Evolutionary conservation across 352 stramenopile genomes (phyloP).

Genomic region (Pythium aristosporum): DNA sequence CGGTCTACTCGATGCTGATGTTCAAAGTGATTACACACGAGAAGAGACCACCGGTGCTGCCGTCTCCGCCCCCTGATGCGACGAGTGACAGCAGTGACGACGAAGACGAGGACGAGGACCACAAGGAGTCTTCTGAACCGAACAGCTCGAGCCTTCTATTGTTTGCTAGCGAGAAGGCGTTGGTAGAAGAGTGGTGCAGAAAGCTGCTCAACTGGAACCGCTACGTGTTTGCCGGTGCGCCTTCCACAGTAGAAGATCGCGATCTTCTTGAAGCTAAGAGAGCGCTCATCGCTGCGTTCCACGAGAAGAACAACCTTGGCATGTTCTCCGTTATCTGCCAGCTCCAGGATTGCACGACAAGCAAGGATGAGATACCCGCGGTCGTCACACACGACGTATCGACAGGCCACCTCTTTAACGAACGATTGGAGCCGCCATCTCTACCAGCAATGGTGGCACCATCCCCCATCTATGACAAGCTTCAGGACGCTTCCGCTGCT

Average conservation of each 20-base stretch:
- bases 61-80: neutral
- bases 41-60: conserved; percentile 8
- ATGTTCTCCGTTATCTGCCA: conserved; percentile 24
- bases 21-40: conserved; percentile 52
- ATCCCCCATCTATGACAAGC: neutral
- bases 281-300: conserved; percentile 39
- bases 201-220: conserved; percentile 76
- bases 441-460: neutral
- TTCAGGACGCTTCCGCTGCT: neutral
- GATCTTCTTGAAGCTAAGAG: conserved; percentile 27
- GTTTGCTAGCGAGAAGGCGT: conserved; percentile 48
- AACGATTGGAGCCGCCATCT: neutral
- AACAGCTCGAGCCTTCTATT: conserved; percentile 31
- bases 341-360: conserved; percentile 14
- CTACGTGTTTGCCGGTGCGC: conserved; percentile 45
- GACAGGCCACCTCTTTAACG: neutral
- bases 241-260: conserved; percentile 1
- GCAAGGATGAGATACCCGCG: too few relatives aligned
- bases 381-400: neutral
- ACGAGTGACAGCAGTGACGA: conserved; percentile 28
- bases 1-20: conserved; percentile 61
- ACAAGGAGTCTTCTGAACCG: neutral
- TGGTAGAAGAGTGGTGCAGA: conserved; percentile 49
- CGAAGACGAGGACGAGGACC: conserved; percentile 22
- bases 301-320: conserved; percentile 20